Conservation (phyloP, 2,329 filamentous ascomycete genomes). For the Fusarium succisae region DNA sequence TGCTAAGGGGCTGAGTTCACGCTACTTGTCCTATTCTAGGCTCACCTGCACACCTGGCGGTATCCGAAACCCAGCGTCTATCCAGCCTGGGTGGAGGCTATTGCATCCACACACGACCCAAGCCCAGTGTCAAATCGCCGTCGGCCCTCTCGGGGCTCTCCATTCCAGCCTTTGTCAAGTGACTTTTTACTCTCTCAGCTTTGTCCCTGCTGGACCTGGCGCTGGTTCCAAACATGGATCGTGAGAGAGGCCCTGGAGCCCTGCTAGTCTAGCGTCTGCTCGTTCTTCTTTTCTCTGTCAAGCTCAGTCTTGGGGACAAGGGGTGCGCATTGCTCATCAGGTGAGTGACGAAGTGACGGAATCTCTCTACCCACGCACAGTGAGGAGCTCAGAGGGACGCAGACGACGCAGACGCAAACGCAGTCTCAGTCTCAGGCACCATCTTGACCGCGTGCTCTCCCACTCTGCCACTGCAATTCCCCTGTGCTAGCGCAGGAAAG, state of each 20-base stretch:
- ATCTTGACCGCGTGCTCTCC: slow-evolving; percentile 28
- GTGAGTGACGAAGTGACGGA: slow-evolving; percentile 33
- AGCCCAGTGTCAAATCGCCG: slow-evolving; percentile 36
- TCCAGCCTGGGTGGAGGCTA: slow-evolving; percentile 22
- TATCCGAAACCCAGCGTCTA: slow-evolving; percentile 38
- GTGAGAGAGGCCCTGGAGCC: slow-evolving; percentile 22
- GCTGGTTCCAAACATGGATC: slow-evolving; percentile 28
- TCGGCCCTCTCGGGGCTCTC: slow-evolving; percentile 34
- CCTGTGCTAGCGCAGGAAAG: slow-evolving; percentile 37
- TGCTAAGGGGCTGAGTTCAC: slow-evolving; percentile 32
- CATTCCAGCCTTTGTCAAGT: slow-evolving; percentile 42
- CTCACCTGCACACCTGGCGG: slow-evolving; percentile 10
- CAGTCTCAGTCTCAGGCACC: slow-evolving; percentile 37
- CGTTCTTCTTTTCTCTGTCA: neutral
- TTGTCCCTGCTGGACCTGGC: slow-evolving; percentile 8
- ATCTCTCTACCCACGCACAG: slow-evolving; percentile 4
- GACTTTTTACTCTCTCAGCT: slow-evolving; percentile 27
- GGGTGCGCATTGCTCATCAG: slow-evolving; percentile 34
- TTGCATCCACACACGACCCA: slow-evolving; percentile 16
- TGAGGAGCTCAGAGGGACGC: neutral
- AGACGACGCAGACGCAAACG: neutral
- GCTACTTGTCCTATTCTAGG: slow-evolving; percentile 30
- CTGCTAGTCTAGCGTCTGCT: slow-evolving; percentile 8
- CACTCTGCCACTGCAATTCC: slow-evolving; percentile 27
- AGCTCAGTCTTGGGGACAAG: slow-evolving; percentile 23